Evolutionary conservation across 805 yeast species (phyloP).

Genomic region (Nakazawaea holstii): DNA sequence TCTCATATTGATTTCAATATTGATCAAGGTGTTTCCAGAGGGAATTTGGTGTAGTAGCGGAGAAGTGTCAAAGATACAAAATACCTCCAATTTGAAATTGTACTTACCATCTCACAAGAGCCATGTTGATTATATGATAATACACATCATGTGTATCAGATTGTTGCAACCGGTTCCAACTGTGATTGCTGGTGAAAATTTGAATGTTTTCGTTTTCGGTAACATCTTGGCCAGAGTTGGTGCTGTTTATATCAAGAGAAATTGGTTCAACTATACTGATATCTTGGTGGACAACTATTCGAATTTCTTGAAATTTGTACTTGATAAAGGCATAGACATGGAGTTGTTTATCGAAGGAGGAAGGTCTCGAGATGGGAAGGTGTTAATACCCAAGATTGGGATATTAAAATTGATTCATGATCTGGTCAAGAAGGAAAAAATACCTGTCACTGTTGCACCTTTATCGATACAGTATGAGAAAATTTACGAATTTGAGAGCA

Average conservation of each 20-base stretch:
- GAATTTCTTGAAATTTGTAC: conserved; percentile 42
- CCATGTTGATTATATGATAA: conserved; percentile 54
- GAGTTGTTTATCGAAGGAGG: conserved; percentile 67
- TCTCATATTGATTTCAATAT: conserved; percentile 3
- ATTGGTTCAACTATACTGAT: conserved; percentile 30
- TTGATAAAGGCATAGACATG: conserved; percentile 42
- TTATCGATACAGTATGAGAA: conserved; percentile 56
- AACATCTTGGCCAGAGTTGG: conserved; percentile 43
- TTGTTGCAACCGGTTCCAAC: conserved; percentile 49
- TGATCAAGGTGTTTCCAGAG: conserved; percentile 7
- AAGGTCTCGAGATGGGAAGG: conserved; percentile 60
- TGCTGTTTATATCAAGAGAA: conserved; percentile 53
- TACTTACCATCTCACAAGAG: conserved; percentile 59
- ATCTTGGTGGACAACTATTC: conserved; percentile 36
- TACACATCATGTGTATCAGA: conserved; percentile 48
- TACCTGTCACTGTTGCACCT: conserved; percentile 36
- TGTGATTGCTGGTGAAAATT: conserved; percentile 63
- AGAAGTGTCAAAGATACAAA: not conserved
- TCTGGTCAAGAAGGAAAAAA: conserved; percentile 35
- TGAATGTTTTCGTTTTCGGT: conserved; percentile 54
- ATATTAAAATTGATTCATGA: conserved; percentile 47
- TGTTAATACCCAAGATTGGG: conserved; percentile 58
- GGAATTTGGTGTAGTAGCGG: conserved; percentile 7
- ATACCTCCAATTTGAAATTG: conserved; percentile 14
- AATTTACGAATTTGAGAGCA: conserved; percentile 37